A percentile compares a stretch with the other conserved stretches of the same genome.
These are phyloP conservation scores for Cytospora piceicola DNA, from an alignment of 2,329 filamentous ascomycete genomes.

Conservation along the genomic window DNA sequence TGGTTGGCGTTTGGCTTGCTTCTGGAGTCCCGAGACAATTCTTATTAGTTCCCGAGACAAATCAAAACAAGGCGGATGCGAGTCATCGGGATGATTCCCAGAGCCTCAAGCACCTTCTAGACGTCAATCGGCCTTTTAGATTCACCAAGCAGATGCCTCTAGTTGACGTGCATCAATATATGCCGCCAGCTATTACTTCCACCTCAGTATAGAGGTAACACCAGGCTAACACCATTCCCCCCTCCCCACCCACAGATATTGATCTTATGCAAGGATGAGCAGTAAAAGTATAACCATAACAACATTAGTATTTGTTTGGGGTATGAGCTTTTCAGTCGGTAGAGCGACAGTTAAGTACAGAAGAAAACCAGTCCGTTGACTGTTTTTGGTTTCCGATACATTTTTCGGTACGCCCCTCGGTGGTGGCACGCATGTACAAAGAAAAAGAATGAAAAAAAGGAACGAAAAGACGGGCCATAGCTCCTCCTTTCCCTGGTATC, in stretches of 20 bases:
- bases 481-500: background rate
- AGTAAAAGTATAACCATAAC: background rate
- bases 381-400: background rate
- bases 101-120: slow-evolving; percentile 6
- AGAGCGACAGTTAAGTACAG: background rate
- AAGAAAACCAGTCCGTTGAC: background rate
- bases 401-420: background rate
- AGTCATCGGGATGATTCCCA: slow-evolving; percentile 7
- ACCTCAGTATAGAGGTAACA: background rate
- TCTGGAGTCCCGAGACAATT: background rate
- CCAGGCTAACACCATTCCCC: background rate
- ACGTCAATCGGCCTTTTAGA: background rate
- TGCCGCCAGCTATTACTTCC: background rate
- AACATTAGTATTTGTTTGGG: background rate
- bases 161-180: background rate
- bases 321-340: background rate
- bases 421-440: background rate
- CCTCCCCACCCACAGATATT: background rate
- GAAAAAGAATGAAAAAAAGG: background rate
- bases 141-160: background rate
- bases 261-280: background rate
- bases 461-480: background rate
- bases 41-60: slow-evolving; percentile 11
- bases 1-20: background rate
- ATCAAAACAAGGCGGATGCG: background rate